A percentile compares a stretch with the other conserved stretches of the same genome.
Evolutionary conservation across 805 yeast species (phyloP).

Genomic region (Ogataea degrootiae): DNA sequence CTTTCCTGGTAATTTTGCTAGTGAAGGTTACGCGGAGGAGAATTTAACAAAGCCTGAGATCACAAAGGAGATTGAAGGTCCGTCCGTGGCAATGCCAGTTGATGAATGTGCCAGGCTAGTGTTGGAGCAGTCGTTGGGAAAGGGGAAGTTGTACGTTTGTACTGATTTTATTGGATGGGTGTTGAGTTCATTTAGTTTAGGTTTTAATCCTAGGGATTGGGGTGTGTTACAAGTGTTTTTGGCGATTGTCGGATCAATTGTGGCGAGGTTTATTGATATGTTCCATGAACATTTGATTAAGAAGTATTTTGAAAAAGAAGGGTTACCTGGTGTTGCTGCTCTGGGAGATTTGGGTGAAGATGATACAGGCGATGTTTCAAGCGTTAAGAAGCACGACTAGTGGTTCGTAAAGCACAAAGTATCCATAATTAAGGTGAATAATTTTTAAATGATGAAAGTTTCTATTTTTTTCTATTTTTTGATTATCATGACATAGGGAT

Average conservation of each 20-base stretch:
- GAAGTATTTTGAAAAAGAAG: slow-evolving; percentile 38
- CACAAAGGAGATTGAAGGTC: slow-evolving; percentile 79
- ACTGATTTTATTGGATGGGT: slow-evolving; percentile 89
- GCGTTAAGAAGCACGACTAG: background rate
- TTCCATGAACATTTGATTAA: slow-evolving; percentile 49
- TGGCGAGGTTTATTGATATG: slow-evolving; percentile 57
- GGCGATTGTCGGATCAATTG: slow-evolving; percentile 44
- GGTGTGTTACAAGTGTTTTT: slow-evolving; percentile 47
- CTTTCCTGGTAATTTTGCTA: slow-evolving; percentile 83
- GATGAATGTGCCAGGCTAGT: slow-evolving; percentile 62
- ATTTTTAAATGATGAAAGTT: background rate
- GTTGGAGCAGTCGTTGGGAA: slow-evolving; percentile 42
- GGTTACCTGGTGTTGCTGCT: slow-evolving; percentile 7
- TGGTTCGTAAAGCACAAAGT: no score
- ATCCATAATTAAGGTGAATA: background rate
- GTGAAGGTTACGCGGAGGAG: slow-evolving; percentile 84
- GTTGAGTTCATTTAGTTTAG: slow-evolving; percentile 60
- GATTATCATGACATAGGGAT: no score
- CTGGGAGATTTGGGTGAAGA: background rate
- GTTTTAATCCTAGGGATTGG: slow-evolving; percentile 62
- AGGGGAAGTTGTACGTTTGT: slow-evolving; percentile 67
- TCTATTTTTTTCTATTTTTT: background rate
- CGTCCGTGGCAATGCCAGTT: slow-evolving; percentile 65
- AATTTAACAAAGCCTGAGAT: slow-evolving; percentile 81
- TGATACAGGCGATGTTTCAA: background rate